Evolutionary conservation across 2,329 filamentous ascomycete genomes (phyloP), one percentile per base, ranked within the genome.

Genomic region (Emergomyces pasteurianus): DNA sequence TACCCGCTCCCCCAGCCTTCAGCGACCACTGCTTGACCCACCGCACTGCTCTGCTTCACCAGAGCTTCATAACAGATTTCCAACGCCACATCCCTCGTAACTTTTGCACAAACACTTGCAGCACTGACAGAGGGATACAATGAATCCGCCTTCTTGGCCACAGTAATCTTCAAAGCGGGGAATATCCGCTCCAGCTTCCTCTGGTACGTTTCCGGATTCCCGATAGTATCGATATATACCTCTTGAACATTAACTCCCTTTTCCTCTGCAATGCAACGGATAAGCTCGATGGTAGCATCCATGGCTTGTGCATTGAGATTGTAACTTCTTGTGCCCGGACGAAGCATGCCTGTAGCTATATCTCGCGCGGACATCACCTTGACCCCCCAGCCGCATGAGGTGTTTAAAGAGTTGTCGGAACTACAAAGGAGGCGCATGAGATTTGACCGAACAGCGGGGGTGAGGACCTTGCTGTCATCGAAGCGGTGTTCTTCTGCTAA

Each of bases 241-340:
- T 96, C 90, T 61, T 80, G 83, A 4, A 97, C 80, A 72, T 95
- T 91, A 64, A 97, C 88, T 42, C 90, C 89, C 18, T 67, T 67
- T 23, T 81, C 80, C 9, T 84, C 85, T 42, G 94, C 81, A 3
- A 96, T 88, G 42, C 85, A 86, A 60, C 84, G 80, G 69, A 97
- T 92, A 58, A 99, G 80, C 46, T 83, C 83, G 28, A 95, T 84
- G 0, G 92, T 97, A 3, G 92, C 89, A 73, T 96, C 92, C 84
- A 94, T 88, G 21, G 92, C 92, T 75, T 99, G 94, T 4, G 91
- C 90, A 72, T 99, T 99, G 65, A 99, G 83, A 72, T 99, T 99
- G 77, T 96, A 95, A 3, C 79, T 72, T 21, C 77, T 75, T 9
- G 70, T 75, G 10, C 70, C 71, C 9, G 79, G 78, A 8, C 82